Base-by-base conservation (phyloP, 768 basidiomycete genomes). In the Phylloporus sp. region DNA sequence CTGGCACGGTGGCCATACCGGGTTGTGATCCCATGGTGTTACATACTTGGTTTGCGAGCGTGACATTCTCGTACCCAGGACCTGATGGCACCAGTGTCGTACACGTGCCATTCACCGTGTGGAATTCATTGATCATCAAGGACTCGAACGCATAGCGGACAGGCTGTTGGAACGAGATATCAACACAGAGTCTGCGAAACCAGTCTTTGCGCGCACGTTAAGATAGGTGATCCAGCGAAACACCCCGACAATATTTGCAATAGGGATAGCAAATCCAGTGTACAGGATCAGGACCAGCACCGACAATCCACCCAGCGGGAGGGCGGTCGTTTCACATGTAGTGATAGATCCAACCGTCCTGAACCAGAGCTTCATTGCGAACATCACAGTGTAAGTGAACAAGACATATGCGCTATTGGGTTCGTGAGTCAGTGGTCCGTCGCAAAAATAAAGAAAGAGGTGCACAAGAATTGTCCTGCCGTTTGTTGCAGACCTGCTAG, bases 281-380 rank as follows among this genome's bases (percentile, higher is more conserved):
- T 69, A 74, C 53, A 76, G 69, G 41, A 70, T 56, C 48, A 71
- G 55, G 15, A 65, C 62, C 43, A 75, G 60, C 28, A 71, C 61
- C 44, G 63, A 44, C 46, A 74, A 34, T 5, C 59, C 66, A 0
- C 66, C 57, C 2, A 63, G 32, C 4, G 68, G 58, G 35, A 66
- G 46, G 9, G 84, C 82, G 1, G 76, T 72, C 0, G 81, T 74
- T 34, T 77, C 75, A 15, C 68, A 64, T 29, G 69, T 68, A 56
- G 81, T 80, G 13, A 69, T 69, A 0, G 83, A 79, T 1, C 82
- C 80, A 23, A 85, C 55, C 0, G 69, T 70, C 32, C 89, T 74
- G 75, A 88, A 92, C 73, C 80, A 90, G 0, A 78, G 76, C 59
- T 82, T 84, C 80, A 90, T 84, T 7, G 79, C 69, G 26, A 87